Evolutionary conservation across 2,329 filamentous ascomycete species (phyloP).

Genomic region (Exophiala xenobiotica): DNA sequence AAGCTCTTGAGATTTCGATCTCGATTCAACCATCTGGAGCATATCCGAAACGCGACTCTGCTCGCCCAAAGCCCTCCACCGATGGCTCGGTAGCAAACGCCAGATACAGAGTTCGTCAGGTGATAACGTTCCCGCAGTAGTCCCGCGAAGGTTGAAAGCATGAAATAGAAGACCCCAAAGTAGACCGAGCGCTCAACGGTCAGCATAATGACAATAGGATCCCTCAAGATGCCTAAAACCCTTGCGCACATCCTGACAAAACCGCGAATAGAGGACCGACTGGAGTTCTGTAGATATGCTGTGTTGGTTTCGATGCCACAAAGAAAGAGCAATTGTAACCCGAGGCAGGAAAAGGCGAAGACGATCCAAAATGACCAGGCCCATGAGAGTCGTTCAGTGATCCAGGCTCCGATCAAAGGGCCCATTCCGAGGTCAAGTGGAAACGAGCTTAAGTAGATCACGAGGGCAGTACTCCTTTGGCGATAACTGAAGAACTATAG

Average conservation of each 20-base stretch:
- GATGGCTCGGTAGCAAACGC: neutral
- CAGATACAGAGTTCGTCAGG: neutral
- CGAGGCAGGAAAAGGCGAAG: neutral
- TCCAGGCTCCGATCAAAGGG: neutral
- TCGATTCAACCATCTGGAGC: neutral
- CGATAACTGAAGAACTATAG: no score
- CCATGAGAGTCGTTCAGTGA: neutral
- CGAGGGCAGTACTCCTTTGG: no score
- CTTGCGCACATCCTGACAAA: no score
- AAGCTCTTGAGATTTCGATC: neutral
- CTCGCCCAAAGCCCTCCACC: neutral
- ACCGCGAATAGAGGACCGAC: no score
- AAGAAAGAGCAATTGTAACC: neutral
- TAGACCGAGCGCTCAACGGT: neutral
- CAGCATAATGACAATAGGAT: neutral
- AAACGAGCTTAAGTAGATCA: neutral
- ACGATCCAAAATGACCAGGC: neutral
- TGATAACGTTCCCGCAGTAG: neutral
- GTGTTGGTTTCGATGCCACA: neutral
- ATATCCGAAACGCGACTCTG: no score
- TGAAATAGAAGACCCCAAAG: neutral
- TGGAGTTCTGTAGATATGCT: no score
- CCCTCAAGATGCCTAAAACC: neutral
- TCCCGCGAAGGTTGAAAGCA: neutral
- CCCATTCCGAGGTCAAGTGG: neutral